Evolutionary conservation across 1,139 yeast species (phyloP).

Genomic region (Trichomonascaceae sp.): DNA sequence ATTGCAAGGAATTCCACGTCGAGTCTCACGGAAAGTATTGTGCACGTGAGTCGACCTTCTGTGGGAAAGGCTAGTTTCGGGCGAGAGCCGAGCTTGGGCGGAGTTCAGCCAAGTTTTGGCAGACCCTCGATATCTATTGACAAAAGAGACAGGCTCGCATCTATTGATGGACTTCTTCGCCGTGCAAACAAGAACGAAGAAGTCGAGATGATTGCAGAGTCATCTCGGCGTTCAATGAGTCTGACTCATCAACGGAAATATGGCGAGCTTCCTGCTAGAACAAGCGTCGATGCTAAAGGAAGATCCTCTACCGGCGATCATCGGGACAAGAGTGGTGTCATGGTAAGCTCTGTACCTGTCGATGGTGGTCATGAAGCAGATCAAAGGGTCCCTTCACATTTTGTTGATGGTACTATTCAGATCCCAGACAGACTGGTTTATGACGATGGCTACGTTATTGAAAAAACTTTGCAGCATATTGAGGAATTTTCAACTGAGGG

Average conservation of each 20-base stretch:
- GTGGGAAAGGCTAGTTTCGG: conserved; percentile 3
- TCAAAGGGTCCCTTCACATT: conserved; percentile 18
- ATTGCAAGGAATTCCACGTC: conserved; percentile 38
- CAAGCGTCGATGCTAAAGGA: conserved; percentile 32
- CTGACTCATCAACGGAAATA: conserved; percentile 48
- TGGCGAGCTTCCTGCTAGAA: conserved; percentile 76
- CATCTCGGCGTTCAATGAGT: conserved; percentile 59
- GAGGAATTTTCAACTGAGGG: conserved; percentile 96
- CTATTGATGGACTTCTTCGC: conserved; percentile 53
- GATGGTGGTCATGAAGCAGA: conserved; percentile 19
- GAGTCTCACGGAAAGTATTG: conserved; percentile 8
- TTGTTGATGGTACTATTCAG: conserved; percentile 29
- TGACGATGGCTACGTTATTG: conserved; percentile 76
- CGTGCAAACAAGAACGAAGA: conserved; percentile 46
- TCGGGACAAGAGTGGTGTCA: conserved; percentile 15
- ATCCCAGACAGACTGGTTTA: conserved; percentile 59
- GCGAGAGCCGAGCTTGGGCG: conserved; percentile 14
- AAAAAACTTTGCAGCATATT: conserved; percentile 79
- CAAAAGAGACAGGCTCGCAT: conserved; percentile 24
- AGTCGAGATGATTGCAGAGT: conserved; percentile 51
- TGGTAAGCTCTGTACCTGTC: conserved; percentile 11
- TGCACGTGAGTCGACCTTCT: conserved; percentile 1
- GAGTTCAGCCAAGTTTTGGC: conserved; percentile 17
- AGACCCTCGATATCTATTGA: conserved; percentile 27
- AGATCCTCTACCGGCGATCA: conserved; percentile 9